Evolutionary conservation across 768 basidiomycete species (phyloP).

Genomic region (Lyophyllum semitale): DNA sequence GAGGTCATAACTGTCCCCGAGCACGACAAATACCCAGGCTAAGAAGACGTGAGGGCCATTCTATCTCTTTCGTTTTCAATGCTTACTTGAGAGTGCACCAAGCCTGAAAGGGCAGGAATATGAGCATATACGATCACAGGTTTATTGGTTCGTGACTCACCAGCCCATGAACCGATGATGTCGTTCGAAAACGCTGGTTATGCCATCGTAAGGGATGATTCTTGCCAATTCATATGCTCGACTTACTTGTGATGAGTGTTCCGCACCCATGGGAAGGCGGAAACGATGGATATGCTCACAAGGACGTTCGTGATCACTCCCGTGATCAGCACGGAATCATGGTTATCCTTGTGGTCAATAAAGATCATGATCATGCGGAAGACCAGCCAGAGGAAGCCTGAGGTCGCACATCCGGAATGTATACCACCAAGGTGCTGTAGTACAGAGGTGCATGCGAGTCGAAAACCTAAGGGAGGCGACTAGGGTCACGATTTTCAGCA

Average conservation of each 20-base stretch:
- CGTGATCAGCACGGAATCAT: conserved; percentile 55
- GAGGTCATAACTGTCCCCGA: conserved; percentile 66
- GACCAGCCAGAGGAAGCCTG: conserved; percentile 74
- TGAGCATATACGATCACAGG: background rate
- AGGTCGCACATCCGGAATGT: conserved; percentile 80
- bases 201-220: conserved; percentile 2
- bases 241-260: conserved; percentile 81
- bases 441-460: conserved; percentile 71
- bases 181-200: conserved; percentile 71
- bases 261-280: conserved; percentile 79
- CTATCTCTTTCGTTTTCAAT: background rate
- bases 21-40: conserved; percentile 72
- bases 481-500: too few species aligned
- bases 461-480: conserved; percentile 54
- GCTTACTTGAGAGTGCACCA: conserved; percentile 54
- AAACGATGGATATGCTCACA: conserved; percentile 60
- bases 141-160: conserved; percentile 36
- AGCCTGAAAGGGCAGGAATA: conserved; percentile 31
- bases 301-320: conserved; percentile 64
- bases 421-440: conserved; percentile 83
- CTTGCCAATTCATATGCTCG: background rate
- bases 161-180: conserved; percentile 85
- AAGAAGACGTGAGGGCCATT: conserved; percentile 7
- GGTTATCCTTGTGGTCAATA: conserved; percentile 49
- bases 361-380: conserved; percentile 59